Evolutionary conservation across 2,329 filamentous ascomycete genomes (phyloP).

Genomic region (Alternaria sp.): DNA sequence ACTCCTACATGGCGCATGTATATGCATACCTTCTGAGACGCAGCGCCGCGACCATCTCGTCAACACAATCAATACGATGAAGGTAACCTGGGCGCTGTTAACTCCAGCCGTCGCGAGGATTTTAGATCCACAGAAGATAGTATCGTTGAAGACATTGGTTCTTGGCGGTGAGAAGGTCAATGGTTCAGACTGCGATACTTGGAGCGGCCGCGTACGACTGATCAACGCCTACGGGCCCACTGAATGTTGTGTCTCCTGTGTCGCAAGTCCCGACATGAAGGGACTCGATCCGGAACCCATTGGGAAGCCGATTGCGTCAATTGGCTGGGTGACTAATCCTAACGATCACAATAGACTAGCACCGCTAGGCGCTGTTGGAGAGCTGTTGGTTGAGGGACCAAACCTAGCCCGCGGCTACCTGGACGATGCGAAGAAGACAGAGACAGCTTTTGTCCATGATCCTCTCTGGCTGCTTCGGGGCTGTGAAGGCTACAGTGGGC

Average conservation of each 20-base stretch:
- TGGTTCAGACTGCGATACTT: neutral
- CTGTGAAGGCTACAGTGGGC: neutral
- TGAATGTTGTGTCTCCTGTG: conserved; percentile 3
- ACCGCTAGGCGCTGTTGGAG: conserved; percentile 39
- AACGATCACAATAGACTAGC: conserved; percentile 17
- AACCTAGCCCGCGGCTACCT: conserved; percentile 45
- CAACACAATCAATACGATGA: conserved; percentile 39
- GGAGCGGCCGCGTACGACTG: neutral
- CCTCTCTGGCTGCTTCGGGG: conserved; percentile 8
- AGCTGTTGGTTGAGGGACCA: conserved; percentile 66
- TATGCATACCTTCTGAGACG: conserved; percentile 63
- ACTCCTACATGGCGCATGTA: conserved; percentile 52
- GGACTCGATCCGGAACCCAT: conserved; percentile 36
- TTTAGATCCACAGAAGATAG: conserved; percentile 53
- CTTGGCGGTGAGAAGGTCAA: conserved; percentile 49
- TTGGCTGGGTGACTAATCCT: conserved; percentile 47
- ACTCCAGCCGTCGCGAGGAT: conserved; percentile 64
- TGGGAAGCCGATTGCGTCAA: conserved; percentile 60
- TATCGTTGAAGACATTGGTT: conserved; percentile 52
- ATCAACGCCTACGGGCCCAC: conserved; percentile 12
- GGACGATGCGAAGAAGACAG: conserved; percentile 31
- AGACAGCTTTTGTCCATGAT: conserved; percentile 41
- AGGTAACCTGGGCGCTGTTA: conserved; percentile 49
- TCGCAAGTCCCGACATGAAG: too few relatives aligned
- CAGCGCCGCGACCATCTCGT: conserved; percentile 60